Evolutionary conservation across 129 eudicot species (phyloP).

Genomic region (Saposhnikovia divaricata): DNA sequence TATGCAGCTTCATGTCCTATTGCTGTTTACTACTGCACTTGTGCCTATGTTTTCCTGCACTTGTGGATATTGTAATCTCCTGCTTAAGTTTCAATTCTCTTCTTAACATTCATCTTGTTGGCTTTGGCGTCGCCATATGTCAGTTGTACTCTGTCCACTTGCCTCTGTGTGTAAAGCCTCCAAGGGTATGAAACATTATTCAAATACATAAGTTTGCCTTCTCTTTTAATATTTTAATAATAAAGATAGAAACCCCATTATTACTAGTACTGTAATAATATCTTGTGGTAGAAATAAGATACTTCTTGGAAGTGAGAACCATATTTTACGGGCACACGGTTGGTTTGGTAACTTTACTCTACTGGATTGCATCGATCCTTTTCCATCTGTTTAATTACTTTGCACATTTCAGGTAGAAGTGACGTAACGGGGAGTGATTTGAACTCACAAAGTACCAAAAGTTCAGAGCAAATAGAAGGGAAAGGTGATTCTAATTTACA

Average conservation of each 20-base stretch:
- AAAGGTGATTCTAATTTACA: slow-evolving; percentile 9
- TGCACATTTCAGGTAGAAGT: slow-evolving; percentile 21
- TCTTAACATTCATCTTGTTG: not conserved
- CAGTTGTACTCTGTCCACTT: not conserved
- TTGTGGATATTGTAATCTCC: not conserved
- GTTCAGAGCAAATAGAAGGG: slow-evolving; percentile 20
- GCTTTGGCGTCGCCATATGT: not conserved
- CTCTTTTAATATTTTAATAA: not conserved
- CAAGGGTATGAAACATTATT: not conserved
- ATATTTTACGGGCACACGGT: not conserved
- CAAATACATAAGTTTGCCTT: not conserved
- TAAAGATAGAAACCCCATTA: not conserved
- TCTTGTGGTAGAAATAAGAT: not conserved
- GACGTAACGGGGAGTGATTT: slow-evolving; percentile 1
- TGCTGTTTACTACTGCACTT: not conserved
- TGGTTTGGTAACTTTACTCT: not conserved
- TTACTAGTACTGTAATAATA: not conserved
- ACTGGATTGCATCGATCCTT: not conserved
- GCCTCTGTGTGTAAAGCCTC: not conserved
- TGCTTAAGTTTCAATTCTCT: not conserved
- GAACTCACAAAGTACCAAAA: slow-evolving; percentile 20
- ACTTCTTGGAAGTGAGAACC: not conserved
- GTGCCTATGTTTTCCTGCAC: not conserved
- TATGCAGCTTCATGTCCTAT: not conserved
- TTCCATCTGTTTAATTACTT: not conserved